Conservation (phyloP, 2,329 filamentous ascomycete genomes). For the Xylariaceae sp. region DNA sequence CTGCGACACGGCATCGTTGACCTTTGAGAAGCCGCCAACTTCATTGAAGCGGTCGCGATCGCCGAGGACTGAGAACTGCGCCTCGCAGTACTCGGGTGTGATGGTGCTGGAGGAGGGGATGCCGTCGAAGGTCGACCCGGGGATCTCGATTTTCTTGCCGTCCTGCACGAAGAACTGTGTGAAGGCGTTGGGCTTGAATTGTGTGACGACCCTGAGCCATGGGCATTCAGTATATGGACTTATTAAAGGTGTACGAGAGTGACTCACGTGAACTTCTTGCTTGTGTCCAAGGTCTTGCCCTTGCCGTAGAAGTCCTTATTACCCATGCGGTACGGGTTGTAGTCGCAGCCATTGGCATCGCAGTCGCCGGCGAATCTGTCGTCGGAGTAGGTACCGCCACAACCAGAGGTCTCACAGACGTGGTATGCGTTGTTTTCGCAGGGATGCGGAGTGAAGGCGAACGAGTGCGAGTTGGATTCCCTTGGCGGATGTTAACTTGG, state of each 20-base stretch:
- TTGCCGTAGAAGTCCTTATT: conserved; percentile 59
- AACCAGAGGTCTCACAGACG: conserved; percentile 46
- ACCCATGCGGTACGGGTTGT: conserved; percentile 65
- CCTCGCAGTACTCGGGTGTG: conserved; percentile 54
- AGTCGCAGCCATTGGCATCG: conserved; percentile 65
- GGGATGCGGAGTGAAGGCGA: conserved; percentile 60
- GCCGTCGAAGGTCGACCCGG: conserved; percentile 29
- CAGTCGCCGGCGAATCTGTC: conserved; percentile 59
- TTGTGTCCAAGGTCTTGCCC: conserved; percentile 55
- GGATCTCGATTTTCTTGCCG: conserved; percentile 49
- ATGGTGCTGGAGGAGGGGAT: conserved; percentile 36
- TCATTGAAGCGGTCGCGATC: conserved; percentile 51
- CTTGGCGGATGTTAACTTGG: conserved; percentile 17
- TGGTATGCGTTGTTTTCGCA: conserved; percentile 49
- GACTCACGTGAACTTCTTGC: conserved; percentile 50
- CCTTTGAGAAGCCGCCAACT: conserved; percentile 51
- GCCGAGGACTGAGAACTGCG: conserved; percentile 51
- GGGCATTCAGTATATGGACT: neutral
- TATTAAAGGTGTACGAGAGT: neutral
- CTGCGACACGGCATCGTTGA: conserved; percentile 49
- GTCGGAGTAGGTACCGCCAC: conserved; percentile 47
- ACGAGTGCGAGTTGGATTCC: conserved; percentile 60
- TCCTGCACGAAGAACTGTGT: conserved; percentile 60
- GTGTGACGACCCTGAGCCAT: conserved; percentile 49
- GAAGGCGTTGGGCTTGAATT: conserved; percentile 48